phyloP scores from a whole-genome alignment of 805 yeast genomes.

The Saccharomycopsis oosterbeekiorum region DNA sequence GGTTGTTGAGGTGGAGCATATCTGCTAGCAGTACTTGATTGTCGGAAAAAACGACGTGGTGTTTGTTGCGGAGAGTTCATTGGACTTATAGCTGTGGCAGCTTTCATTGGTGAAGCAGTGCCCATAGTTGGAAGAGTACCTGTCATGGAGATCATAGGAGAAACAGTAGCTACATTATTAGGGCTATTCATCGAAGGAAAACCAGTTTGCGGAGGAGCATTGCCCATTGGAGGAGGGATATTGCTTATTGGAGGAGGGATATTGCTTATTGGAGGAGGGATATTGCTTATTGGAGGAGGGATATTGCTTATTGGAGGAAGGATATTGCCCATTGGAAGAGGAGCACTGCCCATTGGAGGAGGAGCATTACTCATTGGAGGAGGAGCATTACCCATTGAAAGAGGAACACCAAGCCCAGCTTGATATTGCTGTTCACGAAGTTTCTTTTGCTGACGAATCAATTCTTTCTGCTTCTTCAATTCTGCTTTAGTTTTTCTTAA shows the following conservation, averaged over 20 bases:
- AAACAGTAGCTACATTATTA: background rate
- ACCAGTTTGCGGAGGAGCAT: background rate
- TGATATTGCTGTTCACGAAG: slow-evolving; percentile 7
- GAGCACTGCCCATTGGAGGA: background rate
- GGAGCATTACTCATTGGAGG: background rate
- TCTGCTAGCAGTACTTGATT: background rate
- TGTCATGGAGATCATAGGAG: background rate
- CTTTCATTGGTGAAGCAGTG: background rate
- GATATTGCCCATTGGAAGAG: background rate
- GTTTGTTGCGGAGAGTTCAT: background rate
- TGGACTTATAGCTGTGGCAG: background rate
- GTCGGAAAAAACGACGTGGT: background rate
- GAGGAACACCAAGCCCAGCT: background rate
- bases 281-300: background rate
- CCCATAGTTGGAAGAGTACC: background rate
- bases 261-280: background rate
- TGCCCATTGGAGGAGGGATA: background rate
- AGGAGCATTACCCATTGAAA: background rate
- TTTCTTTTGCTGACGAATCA: background rate
- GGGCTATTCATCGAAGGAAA: background rate
- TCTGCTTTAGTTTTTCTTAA: slow-evolving; percentile 6
- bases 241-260: background rate
- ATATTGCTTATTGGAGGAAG: background rate
- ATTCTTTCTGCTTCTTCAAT: slow-evolving; percentile 9
- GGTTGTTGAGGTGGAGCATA: background rate